These are phyloP conservation scores for Kodamaea sagamina DNA, from an alignment of 805 yeast species.

Conservation along the genomic window DNA sequence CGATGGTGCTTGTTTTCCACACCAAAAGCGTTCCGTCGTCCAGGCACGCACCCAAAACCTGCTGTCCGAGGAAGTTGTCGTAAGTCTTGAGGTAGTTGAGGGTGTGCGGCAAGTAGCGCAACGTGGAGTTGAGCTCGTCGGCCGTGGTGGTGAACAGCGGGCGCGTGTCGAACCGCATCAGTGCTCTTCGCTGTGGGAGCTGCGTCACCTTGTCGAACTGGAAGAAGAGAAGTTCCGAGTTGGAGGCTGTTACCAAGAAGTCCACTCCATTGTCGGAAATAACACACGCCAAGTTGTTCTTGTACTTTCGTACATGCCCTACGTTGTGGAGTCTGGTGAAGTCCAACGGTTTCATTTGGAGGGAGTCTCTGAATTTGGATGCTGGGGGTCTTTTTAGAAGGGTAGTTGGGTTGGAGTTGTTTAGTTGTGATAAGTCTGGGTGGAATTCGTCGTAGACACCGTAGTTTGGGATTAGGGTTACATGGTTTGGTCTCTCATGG, in stretches of 20 bases:
- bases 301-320: slow-evolving; percentile 36
- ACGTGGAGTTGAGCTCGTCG: slow-evolving; percentile 48
- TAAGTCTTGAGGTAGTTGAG: slow-evolving; percentile 50
- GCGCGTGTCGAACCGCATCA: slow-evolving; percentile 41
- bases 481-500: too few relatives aligned
- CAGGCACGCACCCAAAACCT: slow-evolving; percentile 49
- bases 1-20: slow-evolving; percentile 31
- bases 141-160: slow-evolving; percentile 43
- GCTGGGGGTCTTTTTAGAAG: slow-evolving; percentile 36
- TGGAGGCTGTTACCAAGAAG: slow-evolving; percentile 33
- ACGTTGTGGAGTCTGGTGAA: slow-evolving; percentile 22
- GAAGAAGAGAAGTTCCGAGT: slow-evolving; percentile 38
- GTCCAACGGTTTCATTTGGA: slow-evolving; percentile 26
- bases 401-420: slow-evolving; percentile 18
- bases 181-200: slow-evolving; percentile 27
- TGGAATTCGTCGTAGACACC: slow-evolving; percentile 12
- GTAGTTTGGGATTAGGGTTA: neutral
- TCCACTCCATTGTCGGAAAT: slow-evolving; percentile 21
- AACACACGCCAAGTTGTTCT: slow-evolving; percentile 39
- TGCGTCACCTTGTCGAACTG: slow-evolving; percentile 30
- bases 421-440: slow-evolving; percentile 19
- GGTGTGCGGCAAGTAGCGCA: slow-evolving; percentile 57
- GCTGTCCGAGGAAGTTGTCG: slow-evolving; percentile 36
- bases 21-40: slow-evolving; percentile 57
- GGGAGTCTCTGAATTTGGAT: slow-evolving; percentile 36